phyloP scores from a whole-genome alignment of 2,329 filamentous ascomycete species.

The Fusarium sp. region DNA sequence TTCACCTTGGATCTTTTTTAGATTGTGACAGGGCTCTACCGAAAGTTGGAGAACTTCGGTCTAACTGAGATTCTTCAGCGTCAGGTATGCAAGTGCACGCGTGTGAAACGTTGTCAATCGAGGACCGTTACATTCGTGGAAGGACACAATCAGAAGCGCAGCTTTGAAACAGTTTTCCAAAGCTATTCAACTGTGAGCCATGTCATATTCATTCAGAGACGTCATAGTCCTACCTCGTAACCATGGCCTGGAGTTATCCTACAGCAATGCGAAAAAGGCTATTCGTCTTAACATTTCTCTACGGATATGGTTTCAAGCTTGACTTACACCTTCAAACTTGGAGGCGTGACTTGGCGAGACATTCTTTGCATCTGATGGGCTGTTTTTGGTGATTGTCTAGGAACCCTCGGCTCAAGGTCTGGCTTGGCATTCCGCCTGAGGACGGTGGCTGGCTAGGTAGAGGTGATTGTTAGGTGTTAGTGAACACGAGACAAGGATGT shows the following conservation, averaged over 20 bases:
- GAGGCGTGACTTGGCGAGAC: neutral
- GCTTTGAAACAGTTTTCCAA: neutral
- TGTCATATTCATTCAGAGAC: neutral
- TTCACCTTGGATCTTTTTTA: neutral
- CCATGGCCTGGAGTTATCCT: neutral
- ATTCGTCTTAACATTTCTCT: neutral
- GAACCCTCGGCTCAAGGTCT: constrained; percentile 7
- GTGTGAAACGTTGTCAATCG: constrained; percentile 11
- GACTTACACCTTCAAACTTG: neutral
- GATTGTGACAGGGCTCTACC: constrained; percentile 5
- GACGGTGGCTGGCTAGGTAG: constrained; percentile 4
- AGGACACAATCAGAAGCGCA: neutral
- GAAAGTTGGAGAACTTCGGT: constrained; percentile 12
- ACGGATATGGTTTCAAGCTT: neutral
- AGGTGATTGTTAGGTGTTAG: constrained; percentile 4
- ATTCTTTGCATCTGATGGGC: neutral
- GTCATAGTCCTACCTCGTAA: neutral
- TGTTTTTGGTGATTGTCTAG: neutral
- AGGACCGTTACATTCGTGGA: neutral
- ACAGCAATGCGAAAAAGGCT: neutral
- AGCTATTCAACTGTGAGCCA: neutral
- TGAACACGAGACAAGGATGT: constrained; percentile 28
- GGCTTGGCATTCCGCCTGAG: constrained; percentile 22
- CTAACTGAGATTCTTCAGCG: constrained; percentile 9
- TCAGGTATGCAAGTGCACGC: constrained; percentile 18